Evolutionary conservation across 2,329 filamentous ascomycete species (phyloP).

Genomic region (Pseudopithomyces maydicus): DNA sequence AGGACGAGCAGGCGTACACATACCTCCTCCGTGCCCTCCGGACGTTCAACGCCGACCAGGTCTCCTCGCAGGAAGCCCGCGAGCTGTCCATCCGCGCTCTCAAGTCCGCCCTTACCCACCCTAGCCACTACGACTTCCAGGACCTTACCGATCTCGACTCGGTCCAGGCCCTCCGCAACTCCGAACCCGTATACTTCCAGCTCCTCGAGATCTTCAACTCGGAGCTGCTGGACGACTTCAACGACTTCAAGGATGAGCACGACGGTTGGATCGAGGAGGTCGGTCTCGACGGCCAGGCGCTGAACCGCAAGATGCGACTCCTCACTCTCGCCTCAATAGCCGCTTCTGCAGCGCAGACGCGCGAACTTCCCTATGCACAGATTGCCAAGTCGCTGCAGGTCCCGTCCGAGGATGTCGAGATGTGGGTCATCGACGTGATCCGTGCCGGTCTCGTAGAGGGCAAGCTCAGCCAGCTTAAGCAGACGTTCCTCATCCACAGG

Average conservation of each 20-base stretch:
- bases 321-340: conserved; percentile 91
- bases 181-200: conserved; percentile 84
- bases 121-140: conserved; percentile 73
- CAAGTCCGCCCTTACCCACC: conserved; percentile 68
- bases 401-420: conserved; percentile 82
- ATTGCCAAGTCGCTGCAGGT: conserved; percentile 88
- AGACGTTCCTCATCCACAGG: conserved; percentile 93
- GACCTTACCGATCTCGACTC: conserved; percentile 73
- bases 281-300: conserved; percentile 69
- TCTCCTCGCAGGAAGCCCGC: conserved; percentile 59
- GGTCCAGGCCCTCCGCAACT: conserved; percentile 84
- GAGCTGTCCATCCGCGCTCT: conserved; percentile 67
- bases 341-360: conserved; percentile 74
- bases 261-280: conserved; percentile 82
- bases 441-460: conserved; percentile 94
- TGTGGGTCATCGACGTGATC: conserved; percentile 99
- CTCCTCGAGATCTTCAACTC: conserved; percentile 94
- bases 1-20: conserved; percentile 75
- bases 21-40: conserved; percentile 79
- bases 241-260: conserved; percentile 93
- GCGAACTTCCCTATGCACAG: conserved; percentile 84
- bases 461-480: conserved; percentile 89
- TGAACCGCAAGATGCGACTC: conserved; percentile 95
- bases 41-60: conserved; percentile 68
- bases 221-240: conserved; percentile 92